These are phyloP conservation scores for Diphasiastrum complanatum DNA, from an alignment of 83 land plant species.

Conservation along the genomic window DNA sequence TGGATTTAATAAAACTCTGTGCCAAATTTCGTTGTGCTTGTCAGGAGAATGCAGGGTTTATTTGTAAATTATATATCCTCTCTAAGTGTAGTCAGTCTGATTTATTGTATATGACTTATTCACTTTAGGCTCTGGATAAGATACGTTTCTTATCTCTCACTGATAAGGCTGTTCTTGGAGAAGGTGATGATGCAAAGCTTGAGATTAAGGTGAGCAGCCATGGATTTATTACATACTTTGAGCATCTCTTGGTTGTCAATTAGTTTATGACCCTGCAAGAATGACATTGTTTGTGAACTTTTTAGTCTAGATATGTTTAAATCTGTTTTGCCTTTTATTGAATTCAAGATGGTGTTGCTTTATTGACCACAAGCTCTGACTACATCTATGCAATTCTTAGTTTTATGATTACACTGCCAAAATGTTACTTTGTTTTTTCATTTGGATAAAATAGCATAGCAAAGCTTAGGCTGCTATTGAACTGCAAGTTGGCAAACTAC, in stretches of 20 bases:
- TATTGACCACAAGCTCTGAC: too few species aligned
- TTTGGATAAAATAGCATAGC: too few species aligned
- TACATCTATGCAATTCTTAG: too few species aligned
- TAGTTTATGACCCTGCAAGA: not conserved
- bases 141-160: slow-evolving; percentile 90
- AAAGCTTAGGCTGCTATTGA: too few species aligned
- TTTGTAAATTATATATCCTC: not conserved
- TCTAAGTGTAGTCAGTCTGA: not conserved
- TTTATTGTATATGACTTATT: not conserved
- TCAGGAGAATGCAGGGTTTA: too few species aligned
- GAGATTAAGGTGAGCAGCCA: slow-evolving; percentile 61
- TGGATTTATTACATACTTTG: not conserved
- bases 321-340: too few species aligned
- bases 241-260: not conserved
- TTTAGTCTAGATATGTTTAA: too few species aligned
- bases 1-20: not conserved
- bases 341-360: too few species aligned
- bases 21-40: not conserved
- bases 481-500: too few species aligned
- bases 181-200: slow-evolving; percentile 91
- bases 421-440: too few species aligned
- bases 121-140: slow-evolving; percentile 79
- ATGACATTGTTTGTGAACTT: not conserved
- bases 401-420: too few species aligned
- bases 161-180: slow-evolving; percentile 87